Conservation (phyloP, 1,139 yeast species). For the Saccharomycopsis crataegensis region DNA sequence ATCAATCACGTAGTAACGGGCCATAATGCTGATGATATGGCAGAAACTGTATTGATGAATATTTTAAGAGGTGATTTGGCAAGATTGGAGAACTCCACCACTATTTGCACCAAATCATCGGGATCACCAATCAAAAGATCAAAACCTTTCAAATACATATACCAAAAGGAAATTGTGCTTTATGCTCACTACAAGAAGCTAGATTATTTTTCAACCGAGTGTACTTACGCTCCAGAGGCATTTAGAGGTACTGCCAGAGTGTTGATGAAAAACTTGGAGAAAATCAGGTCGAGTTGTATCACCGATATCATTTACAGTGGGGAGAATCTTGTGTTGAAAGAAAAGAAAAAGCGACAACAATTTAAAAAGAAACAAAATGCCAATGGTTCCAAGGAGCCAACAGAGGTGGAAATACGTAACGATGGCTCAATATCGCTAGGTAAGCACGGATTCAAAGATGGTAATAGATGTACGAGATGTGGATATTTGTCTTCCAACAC, state of each 20-base stretch:
- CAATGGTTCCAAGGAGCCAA: conserved; percentile 14
- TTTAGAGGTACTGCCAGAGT: conserved; percentile 97
- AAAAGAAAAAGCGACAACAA: conserved; percentile 33
- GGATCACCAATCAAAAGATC: conserved; percentile 85
- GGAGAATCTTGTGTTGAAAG: conserved; percentile 67
- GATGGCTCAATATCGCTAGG: conserved; percentile 53
- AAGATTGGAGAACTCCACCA: conserved; percentile 82
- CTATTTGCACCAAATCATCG: conserved; percentile 70
- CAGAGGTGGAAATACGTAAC: conserved; percentile 44
- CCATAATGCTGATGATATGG: conserved; percentile 99
- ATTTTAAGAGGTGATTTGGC: conserved; percentile 93
- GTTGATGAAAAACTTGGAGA: conserved; percentile 79
- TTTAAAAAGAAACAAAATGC: conserved; percentile 23
- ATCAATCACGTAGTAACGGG: conserved; percentile 94
- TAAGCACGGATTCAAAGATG: conserved; percentile 39
- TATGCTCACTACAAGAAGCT: conserved; percentile 95
- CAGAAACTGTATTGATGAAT: conserved; percentile 96
- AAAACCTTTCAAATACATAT: conserved; percentile 92
- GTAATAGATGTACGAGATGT: conserved; percentile 78
- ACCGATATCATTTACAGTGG: conserved; percentile 94
- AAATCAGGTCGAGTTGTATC: conserved; percentile 87
- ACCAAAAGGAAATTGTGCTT: conserved; percentile 94
- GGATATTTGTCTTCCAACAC: conserved; percentile 86
- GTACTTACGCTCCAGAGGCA: conserved; percentile 98
- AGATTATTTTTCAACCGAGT: conserved; percentile 95